Evolutionary conservation across 352 stramenopile species (phyloP), one percentile per base, ranked within the genome.

Genomic region (Phytophthora pluvialis): DNA sequence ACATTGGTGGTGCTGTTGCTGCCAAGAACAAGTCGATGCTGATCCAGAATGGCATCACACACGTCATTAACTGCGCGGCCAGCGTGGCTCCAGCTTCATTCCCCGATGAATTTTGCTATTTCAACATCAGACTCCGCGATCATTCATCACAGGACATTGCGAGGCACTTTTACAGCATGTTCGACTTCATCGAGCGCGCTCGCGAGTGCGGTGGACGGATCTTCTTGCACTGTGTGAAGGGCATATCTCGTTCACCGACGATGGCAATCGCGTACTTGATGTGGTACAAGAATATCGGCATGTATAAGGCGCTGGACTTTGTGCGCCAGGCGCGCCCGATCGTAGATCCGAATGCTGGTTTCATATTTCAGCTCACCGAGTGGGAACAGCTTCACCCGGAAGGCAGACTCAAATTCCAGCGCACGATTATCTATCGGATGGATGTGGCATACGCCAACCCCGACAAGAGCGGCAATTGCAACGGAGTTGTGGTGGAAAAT

Each of bases 241-340:
- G 89, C 53, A 96, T 96, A 38, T 96, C 89, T 26, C 75, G 89
- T 33, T 96, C 89, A 1, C 89, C 89, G 15, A 93, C 89, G 1
- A 93, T 96, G 77, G 86, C 87, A 9, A 95, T 96, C 53, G 89
- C 87, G 52, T 95, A 96, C 54, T 73, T 96, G 51, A 95, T 96
- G 89, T 94, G 86, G 86, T 83, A 87, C 75, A 93, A 94, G 66
- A 70, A 81, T 18, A 89, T 94, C 36, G 77, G 76, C 11, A 83
- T 95, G 72, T 88, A 94, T 55, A 79, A 92, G 58, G 86, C 89
- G 12, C 72, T 95, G 38, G 86, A 95, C 38, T 80, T 94, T 26
- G 83, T 96, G 6, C 81, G 87, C 6, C 77, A 89, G 52, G 78
- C 84, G 12, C 75, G 89, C 0, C 84, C 87, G 3, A 86, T 89